phyloP scores from a whole-genome alignment of 2,329 filamentous ascomycete species.

The Alternaria sp. region DNA sequence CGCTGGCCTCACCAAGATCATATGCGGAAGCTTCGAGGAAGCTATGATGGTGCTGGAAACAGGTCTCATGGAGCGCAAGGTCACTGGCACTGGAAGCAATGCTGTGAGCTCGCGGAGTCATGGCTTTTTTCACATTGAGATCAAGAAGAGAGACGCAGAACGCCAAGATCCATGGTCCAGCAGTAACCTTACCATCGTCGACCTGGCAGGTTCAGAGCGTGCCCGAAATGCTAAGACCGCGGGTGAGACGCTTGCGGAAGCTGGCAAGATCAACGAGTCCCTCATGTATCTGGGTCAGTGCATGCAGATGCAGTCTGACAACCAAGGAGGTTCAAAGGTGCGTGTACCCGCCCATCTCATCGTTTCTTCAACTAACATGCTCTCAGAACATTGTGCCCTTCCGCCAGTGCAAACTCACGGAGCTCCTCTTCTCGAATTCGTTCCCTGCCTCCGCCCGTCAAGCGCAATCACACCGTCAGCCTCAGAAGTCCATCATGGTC shows the following conservation, averaged over 20 bases:
- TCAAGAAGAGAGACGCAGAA: constrained; percentile 76
- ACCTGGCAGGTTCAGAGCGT: constrained; percentile 92
- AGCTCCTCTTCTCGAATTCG: constrained; percentile 60
- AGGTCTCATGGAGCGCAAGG: constrained; percentile 82
- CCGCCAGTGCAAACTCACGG: constrained; percentile 63
- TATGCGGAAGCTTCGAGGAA: constrained; percentile 82
- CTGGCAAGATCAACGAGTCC: constrained; percentile 97
- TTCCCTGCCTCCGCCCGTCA: constrained; percentile 56
- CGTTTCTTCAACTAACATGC: constrained; percentile 18
- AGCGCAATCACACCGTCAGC: constrained; percentile 53
- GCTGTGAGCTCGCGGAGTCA: constrained; percentile 91
- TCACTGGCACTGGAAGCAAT: constrained; percentile 91
- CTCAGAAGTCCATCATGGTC: constrained; percentile 93
- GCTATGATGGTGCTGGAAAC: constrained; percentile 90
- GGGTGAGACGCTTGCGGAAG: constrained; percentile 89
- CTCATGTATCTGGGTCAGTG: constrained; percentile 98
- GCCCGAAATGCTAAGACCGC: constrained; percentile 93
- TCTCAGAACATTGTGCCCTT: constrained; percentile 70
- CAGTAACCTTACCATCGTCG: constrained; percentile 84
- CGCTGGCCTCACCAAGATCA: constrained; percentile 86
- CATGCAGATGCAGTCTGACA: constrained; percentile 90
- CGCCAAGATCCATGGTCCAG: constrained; percentile 71
- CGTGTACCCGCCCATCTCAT: neutral
- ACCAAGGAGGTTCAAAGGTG: constrained; percentile 76
- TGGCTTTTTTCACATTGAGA: constrained; percentile 93